Base-by-base conservation (phyloP, 768 basidiomycete genomes). In the Crucibulum laeve region DNA sequence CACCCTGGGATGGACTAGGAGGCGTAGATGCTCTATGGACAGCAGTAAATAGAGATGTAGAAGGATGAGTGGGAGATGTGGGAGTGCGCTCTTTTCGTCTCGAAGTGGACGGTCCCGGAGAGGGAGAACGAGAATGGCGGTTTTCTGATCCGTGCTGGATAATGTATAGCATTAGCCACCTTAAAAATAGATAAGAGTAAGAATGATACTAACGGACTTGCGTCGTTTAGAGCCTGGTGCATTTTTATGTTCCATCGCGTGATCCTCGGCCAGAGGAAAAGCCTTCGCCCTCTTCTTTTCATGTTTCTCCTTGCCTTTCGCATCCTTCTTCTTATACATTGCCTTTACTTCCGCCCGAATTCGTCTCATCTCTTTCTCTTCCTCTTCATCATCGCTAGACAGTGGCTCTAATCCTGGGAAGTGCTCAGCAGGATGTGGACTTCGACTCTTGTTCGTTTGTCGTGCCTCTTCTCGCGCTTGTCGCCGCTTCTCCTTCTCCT, bases 371-470 rank as follows among this genome's bases (percentile, higher is more conserved):
- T 55, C 57, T 18, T 51, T 48, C 5, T 61, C 58, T 19, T 63
- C 64, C 8, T 71, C 72, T 8, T 70, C 69, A 13, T 76, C 75
- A n/a, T 66, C 69, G 33, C 63, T 65, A 11, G 68, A 54, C 18
- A 68, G 42, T 19, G 54, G 64, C 36, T 61, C 62, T 34, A 78
- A 57, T 15, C 64, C 51, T 25, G 45, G 40, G 4, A 45, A 39
- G n/a, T 35, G 25, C 23, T 43, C 24, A 22, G 19, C 26, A 14
- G 4, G 40, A 25, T n/a, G 19, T 26, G n/a, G 25, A 30, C 24
- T 19, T 14, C 25, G 32, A 40, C 18, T 7, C 13, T 38, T 18
- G 28, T 26, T 17, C 15, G n/a, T 23, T 21, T 34, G 38, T 42
- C 18, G 32, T 22, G 38, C 34, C 38, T 15, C 6, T 18, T 42